These are phyloP conservation scores for Melampsora americana DNA, from an alignment of 1,284 basidiomycete species.

Conservation along the genomic window DNA sequence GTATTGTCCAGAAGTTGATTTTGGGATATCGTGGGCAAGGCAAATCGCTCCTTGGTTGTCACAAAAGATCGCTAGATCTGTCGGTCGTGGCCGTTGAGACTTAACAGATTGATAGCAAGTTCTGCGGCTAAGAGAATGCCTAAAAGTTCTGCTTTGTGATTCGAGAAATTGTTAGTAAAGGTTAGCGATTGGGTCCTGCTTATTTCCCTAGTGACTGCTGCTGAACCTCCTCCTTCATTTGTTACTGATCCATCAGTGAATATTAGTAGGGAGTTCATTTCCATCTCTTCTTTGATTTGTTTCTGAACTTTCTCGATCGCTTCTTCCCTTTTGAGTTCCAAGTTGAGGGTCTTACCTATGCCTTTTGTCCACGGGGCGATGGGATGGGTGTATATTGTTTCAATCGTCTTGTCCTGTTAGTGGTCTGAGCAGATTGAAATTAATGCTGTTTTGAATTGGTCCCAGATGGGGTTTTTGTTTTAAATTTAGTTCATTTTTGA, in stretches of 20 bases:
- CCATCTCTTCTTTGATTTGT: background rate
- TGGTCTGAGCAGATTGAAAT: no score
- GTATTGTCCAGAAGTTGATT: background rate
- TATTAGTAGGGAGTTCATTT: background rate
- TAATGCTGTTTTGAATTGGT: no score
- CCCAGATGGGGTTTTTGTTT: background rate
- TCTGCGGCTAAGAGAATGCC: no score
- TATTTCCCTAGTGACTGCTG: background rate
- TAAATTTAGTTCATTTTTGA: background rate
- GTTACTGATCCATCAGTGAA: slow-evolving; percentile 16
- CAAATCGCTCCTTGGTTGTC: slow-evolving; percentile 9
- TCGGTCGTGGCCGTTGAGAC: background rate
- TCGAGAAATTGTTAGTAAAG: background rate
- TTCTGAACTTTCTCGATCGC: background rate
- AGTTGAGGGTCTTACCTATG: background rate
- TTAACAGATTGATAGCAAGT: background rate
- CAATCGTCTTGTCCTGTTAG: no score
- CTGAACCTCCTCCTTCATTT: slow-evolving; percentile 1
- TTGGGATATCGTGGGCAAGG: background rate
- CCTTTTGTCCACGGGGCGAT: background rate
- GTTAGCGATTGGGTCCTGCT: background rate
- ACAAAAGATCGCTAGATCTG: background rate
- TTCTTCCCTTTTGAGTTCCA: background rate
- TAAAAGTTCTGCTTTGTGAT: slow-evolving; percentile 11
- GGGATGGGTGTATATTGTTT: background rate